Conservation (phyloP, 306 rosid species). For the Vigna trinervia region DNA sequence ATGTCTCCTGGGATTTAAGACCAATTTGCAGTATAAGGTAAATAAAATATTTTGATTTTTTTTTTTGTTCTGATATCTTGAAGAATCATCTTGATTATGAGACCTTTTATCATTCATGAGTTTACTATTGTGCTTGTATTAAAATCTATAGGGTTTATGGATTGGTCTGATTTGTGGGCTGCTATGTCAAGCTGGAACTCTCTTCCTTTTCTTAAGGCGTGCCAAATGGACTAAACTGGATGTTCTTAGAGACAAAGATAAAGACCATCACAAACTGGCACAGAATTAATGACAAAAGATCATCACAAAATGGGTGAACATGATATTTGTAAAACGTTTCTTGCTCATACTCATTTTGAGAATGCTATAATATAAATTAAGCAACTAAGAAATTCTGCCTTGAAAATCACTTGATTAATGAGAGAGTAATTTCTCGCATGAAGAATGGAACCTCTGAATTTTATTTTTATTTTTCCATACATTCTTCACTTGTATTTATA, state of each 20-base stretch:
- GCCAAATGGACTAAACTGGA: conserved; percentile 59
- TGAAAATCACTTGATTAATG: too few relatives aligned
- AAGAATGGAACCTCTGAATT: too few relatives aligned
- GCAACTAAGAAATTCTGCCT: too few relatives aligned
- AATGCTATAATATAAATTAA: not conserved
- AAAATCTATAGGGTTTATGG: conserved; percentile 75
- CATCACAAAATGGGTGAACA: not conserved
- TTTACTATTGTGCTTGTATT: conserved; percentile 13
- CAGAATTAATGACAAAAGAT: not conserved
- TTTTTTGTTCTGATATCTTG: conserved; percentile 1
- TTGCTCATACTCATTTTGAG: not conserved
- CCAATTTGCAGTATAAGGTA: conserved; percentile 68
- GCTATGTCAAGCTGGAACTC: conserved; percentile 59
- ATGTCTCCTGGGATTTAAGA: conserved; percentile 63
- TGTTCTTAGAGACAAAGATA: conserved; percentile 14
- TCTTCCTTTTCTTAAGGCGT: conserved; percentile 49
- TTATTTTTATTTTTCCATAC: not conserved
- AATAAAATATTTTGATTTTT: not conserved
- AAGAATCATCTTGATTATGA: not conserved
- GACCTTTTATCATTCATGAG: not conserved
- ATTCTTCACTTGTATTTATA: not conserved
- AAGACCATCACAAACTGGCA: conserved; percentile 17
- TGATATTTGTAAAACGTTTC: not conserved
- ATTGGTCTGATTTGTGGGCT: conserved; percentile 75
- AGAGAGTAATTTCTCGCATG: too few relatives aligned